Evolutionary conservation across 2,329 filamentous ascomycete species (phyloP), one percentile per base, ranked within the genome.

Genomic region (Sporothrix brunneoviolacea): DNA sequence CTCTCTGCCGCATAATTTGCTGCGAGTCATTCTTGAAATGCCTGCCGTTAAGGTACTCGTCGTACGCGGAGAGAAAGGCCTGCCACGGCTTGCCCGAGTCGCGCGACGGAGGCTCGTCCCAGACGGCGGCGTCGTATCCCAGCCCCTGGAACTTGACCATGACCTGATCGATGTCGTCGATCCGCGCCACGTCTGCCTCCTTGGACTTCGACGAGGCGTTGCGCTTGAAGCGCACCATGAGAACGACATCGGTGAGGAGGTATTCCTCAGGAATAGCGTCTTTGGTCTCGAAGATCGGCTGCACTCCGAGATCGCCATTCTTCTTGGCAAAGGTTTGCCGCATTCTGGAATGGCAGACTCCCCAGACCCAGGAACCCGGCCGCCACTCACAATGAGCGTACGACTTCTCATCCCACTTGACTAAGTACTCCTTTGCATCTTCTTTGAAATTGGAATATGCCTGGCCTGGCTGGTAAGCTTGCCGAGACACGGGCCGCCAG

Each of bases 101-200:
- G 27, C 79, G 74, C 3, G 73, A 68, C 0, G 91, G 91, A 0
- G 90, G 88, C 2, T 78, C 75, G 59, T 95, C 91, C 91, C 91
- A 96, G 0, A 95, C 90, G 1, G 82, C 80, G 53, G 96, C 90
- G 55, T 95, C 89, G 61, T 98, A 97, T 5, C 83, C 78, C 8
- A 98, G 77, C 12, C 93, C 93, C 65, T 94, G 89, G 66, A 91
- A 97, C 64, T 98, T 98, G 68, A 95, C 86, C 44, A 84, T 78
- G 0, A 89, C 84, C 59, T 82, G 77, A 44, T 81, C 76, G 19
- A 98, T 81, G 57, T 89, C 79, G 30, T 79, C 76, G 36, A 91
- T 82, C 4, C 86, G 81, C 33, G 77, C 77, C 54, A 89, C 73
- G 46, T 84, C 79, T 57, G 86, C 81, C 22, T 77, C 82, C 28